Evolutionary conservation across 306 rosid species (phyloP).

Genomic region (Rubus idaeus): DNA sequence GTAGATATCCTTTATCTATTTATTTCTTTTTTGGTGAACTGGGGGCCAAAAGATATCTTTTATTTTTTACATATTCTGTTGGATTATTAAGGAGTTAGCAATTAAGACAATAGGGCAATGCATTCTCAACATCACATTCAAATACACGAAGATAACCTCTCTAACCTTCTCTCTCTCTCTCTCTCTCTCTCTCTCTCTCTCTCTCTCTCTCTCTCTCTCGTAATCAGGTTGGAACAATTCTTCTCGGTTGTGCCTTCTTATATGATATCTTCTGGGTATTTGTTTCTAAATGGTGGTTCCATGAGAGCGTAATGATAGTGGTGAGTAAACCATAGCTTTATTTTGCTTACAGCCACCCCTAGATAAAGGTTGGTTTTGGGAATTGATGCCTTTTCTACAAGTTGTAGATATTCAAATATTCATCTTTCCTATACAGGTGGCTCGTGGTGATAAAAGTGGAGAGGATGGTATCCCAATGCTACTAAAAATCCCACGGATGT

Average conservation of each 20-base stretch:
- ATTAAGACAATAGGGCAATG: conserved; percentile 7
- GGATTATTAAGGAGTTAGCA: background rate
- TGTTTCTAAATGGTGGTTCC: conserved; percentile 94
- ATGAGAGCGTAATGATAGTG: conserved; percentile 99
- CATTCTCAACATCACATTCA: conserved; percentile 8
- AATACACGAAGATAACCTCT: conserved; percentile 1
- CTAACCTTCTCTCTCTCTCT: background rate
- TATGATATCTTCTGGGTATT: conserved; percentile 99
- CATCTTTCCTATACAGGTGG: conserved; percentile 59
- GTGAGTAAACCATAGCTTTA: conserved; percentile 47
- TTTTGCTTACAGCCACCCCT: conserved; percentile 1
- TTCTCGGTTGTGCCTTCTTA: conserved; percentile 91
- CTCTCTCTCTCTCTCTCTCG: conserved; percentile 10
- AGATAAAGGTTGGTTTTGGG: conserved; percentile 3
- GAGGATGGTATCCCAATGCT: conserved; percentile 99
- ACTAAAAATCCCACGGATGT: conserved; percentile 92
- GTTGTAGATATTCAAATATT: conserved; percentile 1
- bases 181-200: background rate
- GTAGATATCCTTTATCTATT: background rate
- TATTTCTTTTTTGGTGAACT: background rate
- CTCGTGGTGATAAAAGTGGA: conserved; percentile 97
- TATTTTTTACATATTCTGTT: background rate
- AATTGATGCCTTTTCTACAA: background rate
- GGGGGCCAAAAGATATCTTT: background rate
- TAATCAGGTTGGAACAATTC: conserved; percentile 95